Base-by-base conservation (phyloP, 805 yeast genomes). In the Ogataea thermomethanolica region DNA sequence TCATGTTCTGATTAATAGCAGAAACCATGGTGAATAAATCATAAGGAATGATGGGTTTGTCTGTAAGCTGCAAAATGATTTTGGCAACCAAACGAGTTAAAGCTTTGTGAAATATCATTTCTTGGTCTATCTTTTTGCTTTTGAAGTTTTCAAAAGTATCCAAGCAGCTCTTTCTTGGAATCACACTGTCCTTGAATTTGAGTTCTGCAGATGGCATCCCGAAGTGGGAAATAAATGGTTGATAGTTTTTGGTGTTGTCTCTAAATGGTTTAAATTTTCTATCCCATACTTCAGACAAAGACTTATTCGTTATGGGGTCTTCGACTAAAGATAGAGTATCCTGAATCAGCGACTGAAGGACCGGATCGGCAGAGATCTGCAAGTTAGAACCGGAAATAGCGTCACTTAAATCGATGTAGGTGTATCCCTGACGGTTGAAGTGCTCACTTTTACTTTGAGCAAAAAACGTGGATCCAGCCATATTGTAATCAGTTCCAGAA, bases 401-500 rank as follows among this genome's bases (percentile, higher is more conserved):
- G 59, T 81, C 88, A 44, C 81, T 76, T 25, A 90, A 66, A 54
- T 90, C 95, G 43, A 90, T 71, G 49, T 84, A 83, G 0, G 86
- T 70, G 52, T 76, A 79, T 0, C 84, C 82, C 48, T 82, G 81
- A 33, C 75, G 70, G 38, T 70, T 65, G 21, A 88, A 63, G 28
- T 69, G 71, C 17, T 73, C 71, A n/a, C 65, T 58, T 41, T 73
- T 72, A 26, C 69, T 65, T 50, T 83, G 85, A 6, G 81, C 70
- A 73, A 90, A 79, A 53, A 84, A 91, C 0, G 89, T 72, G n/a
- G 86, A 71, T 0, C 98, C 98, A 0, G 93, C 95, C 49, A 72
- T 65, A 56, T 89, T 89, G 54, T 83, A 88, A 45, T 81, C 79
- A 0, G 84, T 67, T 1, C 85, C 96, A 53, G 90, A 95, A 67